A percentile compares a stretch with the other conserved stretches of the same genome.
These are phyloP conservation scores for Penicillium sp. DNA, from an alignment of 2,329 filamentous ascomycete genomes.

Conservation along the genomic window DNA sequence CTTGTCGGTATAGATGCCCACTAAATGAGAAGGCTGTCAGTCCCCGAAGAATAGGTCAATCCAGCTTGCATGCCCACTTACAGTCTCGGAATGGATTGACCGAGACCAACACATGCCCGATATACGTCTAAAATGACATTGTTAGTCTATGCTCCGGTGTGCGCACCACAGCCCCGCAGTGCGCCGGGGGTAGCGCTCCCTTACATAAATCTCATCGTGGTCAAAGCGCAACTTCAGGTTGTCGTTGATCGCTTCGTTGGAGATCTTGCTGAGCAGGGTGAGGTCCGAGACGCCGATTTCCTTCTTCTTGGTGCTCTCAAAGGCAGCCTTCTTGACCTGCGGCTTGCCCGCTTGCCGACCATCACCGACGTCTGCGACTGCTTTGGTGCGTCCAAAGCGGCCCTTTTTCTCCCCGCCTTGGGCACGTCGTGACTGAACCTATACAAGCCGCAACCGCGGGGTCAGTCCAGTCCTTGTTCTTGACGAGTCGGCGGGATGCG, in stretches of 20 bases:
- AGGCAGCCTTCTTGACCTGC: slow-evolving; percentile 90
- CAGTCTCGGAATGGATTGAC: slow-evolving; percentile 95
- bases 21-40: slow-evolving; percentile 42
- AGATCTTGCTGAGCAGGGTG: slow-evolving; percentile 95
- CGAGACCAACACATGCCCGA: slow-evolving; percentile 97
- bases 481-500: neutral
- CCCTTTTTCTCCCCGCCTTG: slow-evolving; percentile 41
- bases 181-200: slow-evolving; percentile 24
- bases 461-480: slow-evolving; percentile 15
- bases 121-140: slow-evolving; percentile 64
- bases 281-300: slow-evolving; percentile 97
- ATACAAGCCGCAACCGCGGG: slow-evolving; percentile 7
- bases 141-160: slow-evolving; percentile 13
- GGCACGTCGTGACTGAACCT: slow-evolving; percentile 43
- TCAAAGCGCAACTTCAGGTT: slow-evolving; percentile 98
- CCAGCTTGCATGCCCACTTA: slow-evolving; percentile 38
- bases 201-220: slow-evolving; percentile 88
- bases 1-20: slow-evolving; percentile 95
- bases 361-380: slow-evolving; percentile 38
- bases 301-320: slow-evolving; percentile 97
- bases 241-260: slow-evolving; percentile 98
- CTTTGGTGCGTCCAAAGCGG: slow-evolving; percentile 41
- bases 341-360: slow-evolving; percentile 48
- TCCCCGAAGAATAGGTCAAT: neutral
- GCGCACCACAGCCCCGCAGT: slow-evolving; percentile 15